phyloP scores from a whole-genome alignment of 495 filamentous ascomycete genomes.

The Geopyxis carbonaria region DNA sequence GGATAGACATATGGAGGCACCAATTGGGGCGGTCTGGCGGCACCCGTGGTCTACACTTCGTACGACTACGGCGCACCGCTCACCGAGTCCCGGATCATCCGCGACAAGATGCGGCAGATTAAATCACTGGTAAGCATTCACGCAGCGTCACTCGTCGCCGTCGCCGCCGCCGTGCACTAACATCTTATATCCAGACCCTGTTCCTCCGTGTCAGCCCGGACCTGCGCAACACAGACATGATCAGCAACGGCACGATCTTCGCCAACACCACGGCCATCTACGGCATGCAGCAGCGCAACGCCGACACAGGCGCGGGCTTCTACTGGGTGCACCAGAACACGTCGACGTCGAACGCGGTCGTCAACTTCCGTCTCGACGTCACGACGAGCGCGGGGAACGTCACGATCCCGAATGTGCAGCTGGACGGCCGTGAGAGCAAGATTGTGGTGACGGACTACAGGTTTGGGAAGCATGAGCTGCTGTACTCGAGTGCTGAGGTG shows the following conservation, averaged over 20 bases:
- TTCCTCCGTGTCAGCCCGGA: conserved; percentile 40
- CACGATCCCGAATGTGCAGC: conserved; percentile 29
- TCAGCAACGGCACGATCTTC: conserved; percentile 37
- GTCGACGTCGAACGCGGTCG: conserved; percentile 25
- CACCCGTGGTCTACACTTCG: conserved; percentile 35
- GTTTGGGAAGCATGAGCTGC: conserved; percentile 28
- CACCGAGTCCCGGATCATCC: conserved; percentile 24
- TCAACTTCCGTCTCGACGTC: conserved; percentile 28
- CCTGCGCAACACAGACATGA: conserved; percentile 36
- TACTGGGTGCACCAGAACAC: conserved; percentile 30
- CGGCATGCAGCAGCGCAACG: conserved; percentile 39
- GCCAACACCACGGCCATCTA: conserved; percentile 26
- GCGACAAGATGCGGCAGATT: conserved; percentile 26
- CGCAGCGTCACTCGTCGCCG: no score
- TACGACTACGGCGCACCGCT: conserved; percentile 30
- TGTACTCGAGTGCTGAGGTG: conserved; percentile 35
- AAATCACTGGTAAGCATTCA: conserved; percentile 14
- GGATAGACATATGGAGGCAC: conserved; percentile 34
- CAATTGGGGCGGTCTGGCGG: conserved; percentile 36
- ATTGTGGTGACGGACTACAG: conserved; percentile 35
- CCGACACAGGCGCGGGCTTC: conserved; percentile 36
- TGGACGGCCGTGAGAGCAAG: conserved; percentile 35
- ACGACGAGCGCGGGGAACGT: conserved; percentile 30
- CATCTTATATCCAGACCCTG: conserved; percentile 30
- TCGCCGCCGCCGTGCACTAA: neutral